Percentiles rank a stretch among this genome's conserved stretches.
phyloP scores from a whole-genome alignment of 176 grass and related monocot species.

The Olyra latifolia region DNA sequence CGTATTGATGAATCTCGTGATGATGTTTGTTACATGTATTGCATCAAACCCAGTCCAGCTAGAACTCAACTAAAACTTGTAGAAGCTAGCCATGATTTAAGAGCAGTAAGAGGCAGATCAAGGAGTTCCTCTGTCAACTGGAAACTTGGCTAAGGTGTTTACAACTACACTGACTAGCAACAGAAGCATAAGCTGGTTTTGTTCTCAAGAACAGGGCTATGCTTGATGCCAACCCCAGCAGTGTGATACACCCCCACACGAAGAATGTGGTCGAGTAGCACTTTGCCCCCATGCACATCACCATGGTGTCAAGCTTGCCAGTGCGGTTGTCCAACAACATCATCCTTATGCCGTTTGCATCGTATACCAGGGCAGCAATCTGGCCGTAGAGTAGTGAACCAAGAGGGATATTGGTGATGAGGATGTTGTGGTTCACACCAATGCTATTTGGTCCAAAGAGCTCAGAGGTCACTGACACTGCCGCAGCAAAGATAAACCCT shows the following conservation, averaged over 20 bases:
- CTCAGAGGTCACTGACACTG: constrained; percentile 86
- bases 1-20: background rate
- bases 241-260: constrained; percentile 68
- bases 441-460: constrained; percentile 79
- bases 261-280: constrained; percentile 79
- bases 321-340: constrained; percentile 20
- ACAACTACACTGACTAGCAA: constrained; percentile 22
- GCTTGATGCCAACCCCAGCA: constrained; percentile 59
- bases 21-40: background rate
- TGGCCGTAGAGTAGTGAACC: constrained; percentile 89
- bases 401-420: constrained; percentile 93
- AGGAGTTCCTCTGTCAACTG: constrained; percentile 24
- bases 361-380: constrained; percentile 72
- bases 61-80: constrained; percentile 25
- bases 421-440: constrained; percentile 93
- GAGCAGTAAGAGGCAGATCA: background rate
- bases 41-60: constrained; percentile 2
- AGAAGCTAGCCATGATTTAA: constrained; percentile 22
- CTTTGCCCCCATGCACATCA: constrained; percentile 81
- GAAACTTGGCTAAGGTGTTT: constrained; percentile 30
- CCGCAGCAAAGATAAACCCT: constrained; percentile 85
- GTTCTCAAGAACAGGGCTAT: constrained; percentile 70
- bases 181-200: constrained; percentile 43
- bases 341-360: constrained; percentile 58
- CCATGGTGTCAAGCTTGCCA: constrained; percentile 48